Evolutionary conservation across 2,329 filamentous ascomycete genomes (phyloP).

Genomic region (Fusarium pseudograminearum): DNA sequence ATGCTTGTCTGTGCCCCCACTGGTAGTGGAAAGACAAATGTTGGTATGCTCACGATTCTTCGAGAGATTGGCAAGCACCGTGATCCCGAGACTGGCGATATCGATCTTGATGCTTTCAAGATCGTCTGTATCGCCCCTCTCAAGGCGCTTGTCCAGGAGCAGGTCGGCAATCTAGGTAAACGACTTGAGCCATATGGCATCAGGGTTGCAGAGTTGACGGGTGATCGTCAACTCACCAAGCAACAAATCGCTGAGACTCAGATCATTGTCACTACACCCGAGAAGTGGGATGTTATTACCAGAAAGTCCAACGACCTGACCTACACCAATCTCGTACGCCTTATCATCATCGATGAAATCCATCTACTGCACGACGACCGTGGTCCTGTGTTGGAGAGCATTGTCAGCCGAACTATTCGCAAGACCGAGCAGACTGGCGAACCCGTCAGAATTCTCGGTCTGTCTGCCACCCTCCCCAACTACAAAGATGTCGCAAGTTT

Average conservation of each 20-base stretch:
- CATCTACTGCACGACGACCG: slow-evolving; percentile 97
- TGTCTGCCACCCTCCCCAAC: slow-evolving; percentile 96
- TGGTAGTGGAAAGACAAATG: slow-evolving; percentile 97
- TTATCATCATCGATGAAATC: slow-evolving; percentile 98
- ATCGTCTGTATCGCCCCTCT: slow-evolving; percentile 97
- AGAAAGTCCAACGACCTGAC: slow-evolving; percentile 96
- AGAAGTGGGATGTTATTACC: slow-evolving; percentile 99
- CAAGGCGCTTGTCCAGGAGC: slow-evolving; percentile 96
- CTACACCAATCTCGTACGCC: slow-evolving; percentile 95
- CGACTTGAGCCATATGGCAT: slow-evolving; percentile 92
- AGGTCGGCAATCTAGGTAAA: slow-evolving; percentile 97
- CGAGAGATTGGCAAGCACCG: slow-evolving; percentile 97
- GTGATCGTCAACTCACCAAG: slow-evolving; percentile 97
- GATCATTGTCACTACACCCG: slow-evolving; percentile 96
- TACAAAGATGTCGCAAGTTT: slow-evolving; percentile 97
- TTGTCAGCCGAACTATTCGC: slow-evolving; percentile 93
- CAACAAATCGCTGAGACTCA: slow-evolving; percentile 98
- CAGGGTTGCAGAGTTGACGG: slow-evolving; percentile 93
- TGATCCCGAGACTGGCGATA: slow-evolving; percentile 88
- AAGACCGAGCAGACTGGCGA: slow-evolving; percentile 95
- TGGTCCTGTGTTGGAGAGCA: slow-evolving; percentile 95
- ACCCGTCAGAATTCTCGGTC: slow-evolving; percentile 88
- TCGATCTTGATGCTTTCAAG: slow-evolving; percentile 96
- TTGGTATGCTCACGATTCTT: slow-evolving; percentile 96
- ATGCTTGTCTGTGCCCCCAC: slow-evolving; percentile 98